Base-by-base conservation (phyloP, 2,329 filamentous ascomycete species). In the Neospermospora avenae region DNA sequence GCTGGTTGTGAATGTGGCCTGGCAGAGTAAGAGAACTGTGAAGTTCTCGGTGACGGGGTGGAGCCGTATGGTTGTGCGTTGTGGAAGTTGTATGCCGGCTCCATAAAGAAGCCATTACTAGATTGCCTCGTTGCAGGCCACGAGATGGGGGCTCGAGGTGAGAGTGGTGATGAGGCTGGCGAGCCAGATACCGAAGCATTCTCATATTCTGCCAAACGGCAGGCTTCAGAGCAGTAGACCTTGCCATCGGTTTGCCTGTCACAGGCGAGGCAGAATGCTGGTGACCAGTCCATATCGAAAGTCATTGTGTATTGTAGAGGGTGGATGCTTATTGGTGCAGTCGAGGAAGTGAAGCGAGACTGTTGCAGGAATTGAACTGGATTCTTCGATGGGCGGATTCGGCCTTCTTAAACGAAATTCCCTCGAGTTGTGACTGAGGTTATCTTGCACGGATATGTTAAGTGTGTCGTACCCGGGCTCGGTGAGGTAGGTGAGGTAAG, bases 211-310 rank as follows among this genome's bases (percentile, higher is more conserved):
- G 90, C 89, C 46, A 97, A 81, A 66, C 91, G 85, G 82, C 93
- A 97, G 31, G 90, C 85, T 77, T 97, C 92, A 49, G 91, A 96
- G 82, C 93, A 97, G 81, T 96, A 96, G 67, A 90, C 86, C 63
- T 87, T 87, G 59, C 86, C 86, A 66, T 90, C 84, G 62, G 89
- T 92, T 77, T 96, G 90, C 78, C 89, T 88, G 78, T 97, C 93
- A 80, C 93, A 97, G 79, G 89, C 87, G 70, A 97, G 86, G 82
- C 93, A 97, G 84, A 91, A 96, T 77, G 96, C 88, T 75, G 89
- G 90, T 70, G 90, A 90, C 91, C 93, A 96, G 56, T 74, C 72
- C 68, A 73, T 72, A 64, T 72, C 67, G 58, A 64, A 65, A 57
- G 68, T 65, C 71, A 73, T 73, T 63, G 63, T 67, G 61, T 51